Conservation (phyloP, 1,284 basidiomycete species). For the Apiotrichum brassicae region DNA sequence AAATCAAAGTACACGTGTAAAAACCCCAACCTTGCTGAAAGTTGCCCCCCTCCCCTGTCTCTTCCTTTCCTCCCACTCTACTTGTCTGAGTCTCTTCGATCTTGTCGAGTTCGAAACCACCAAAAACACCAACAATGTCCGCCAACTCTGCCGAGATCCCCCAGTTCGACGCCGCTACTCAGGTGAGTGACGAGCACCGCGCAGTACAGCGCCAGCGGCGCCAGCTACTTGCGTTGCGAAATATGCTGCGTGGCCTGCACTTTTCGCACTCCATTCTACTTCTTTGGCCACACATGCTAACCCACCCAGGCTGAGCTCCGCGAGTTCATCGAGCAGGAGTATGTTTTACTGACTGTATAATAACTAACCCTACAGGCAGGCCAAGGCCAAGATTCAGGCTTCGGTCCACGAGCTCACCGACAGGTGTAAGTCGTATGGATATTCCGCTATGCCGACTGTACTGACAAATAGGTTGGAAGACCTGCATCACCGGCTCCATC, state of each 20-base stretch:
- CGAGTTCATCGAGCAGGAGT: constrained; percentile 73
- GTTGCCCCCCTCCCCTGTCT: no score
- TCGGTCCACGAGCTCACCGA: constrained; percentile 49
- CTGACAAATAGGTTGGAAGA: constrained; percentile 38
- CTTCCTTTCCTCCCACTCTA: background rate
- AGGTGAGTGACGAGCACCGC: no score
- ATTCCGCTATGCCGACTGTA: background rate
- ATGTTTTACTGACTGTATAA: constrained; percentile 2
- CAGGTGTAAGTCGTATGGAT: constrained; percentile 29
- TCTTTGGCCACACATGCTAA: no score
- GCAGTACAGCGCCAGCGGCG: no score
- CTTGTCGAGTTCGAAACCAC: no score
- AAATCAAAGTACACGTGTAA: no score
- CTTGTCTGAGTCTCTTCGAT: no score
- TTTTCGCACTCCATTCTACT: no score
- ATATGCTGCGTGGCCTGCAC: no score
- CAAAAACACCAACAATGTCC: background rate
- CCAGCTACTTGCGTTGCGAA: no score
- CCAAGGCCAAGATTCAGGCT: constrained; percentile 69
- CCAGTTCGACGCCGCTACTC: constrained; percentile 70
- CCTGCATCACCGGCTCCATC: constrained; percentile 78
- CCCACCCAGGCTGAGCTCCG: constrained; percentile 73
- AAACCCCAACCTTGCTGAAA: no score
- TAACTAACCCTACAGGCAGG: constrained; percentile 51
- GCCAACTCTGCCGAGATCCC: constrained; percentile 29